Base-by-base conservation (phyloP, 371 early-diverging fungal genomes). In the Mucor mucedo region DNA sequence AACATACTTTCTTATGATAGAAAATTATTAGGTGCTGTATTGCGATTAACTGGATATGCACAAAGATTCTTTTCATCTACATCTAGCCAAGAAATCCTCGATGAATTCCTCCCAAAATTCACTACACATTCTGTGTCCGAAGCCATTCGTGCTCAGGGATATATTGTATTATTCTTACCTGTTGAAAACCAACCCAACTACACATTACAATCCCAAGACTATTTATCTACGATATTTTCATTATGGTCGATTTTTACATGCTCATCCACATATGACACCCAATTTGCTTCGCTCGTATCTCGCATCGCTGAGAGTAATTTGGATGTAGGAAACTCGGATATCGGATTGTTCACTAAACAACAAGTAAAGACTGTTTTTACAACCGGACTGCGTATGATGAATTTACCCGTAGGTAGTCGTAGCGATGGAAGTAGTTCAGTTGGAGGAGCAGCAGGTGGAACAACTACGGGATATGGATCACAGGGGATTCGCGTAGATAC, bases 221-320 rank as follows among this genome's bases (percentile, higher is more conserved):
- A 92, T 86, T 66, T 95, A 30, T 90, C 94, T 16, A 91, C 91
- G 1, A 63, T 94, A 9, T 94, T 94, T 63, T 80, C 89, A 38
- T 63, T 95, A 13, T 95, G 95, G 95, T 86, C 90, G 5, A 77
- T 86, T 52, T 73, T 88, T 21, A 84, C 86, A 2, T 72, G 77
- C 39, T 84, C 86, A 10, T 64, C 75, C 8, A 78, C 79, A 0
- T 86, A 80, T 69, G 91, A 92, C 61, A 74, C 82, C 2, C 84
- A 86, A 49, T 88, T 92, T 47, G 63, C 92, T 21, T 85, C 86
- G 21, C 60, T 94, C 13, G 56, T 95, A 4, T 82, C 88, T 2
- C 84, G 87, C 1, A 81, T 95, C 42, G 90, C 93, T 0, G 78
- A 83, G 38, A 77, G 77, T 35, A 89, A 93, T 61, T 48, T 83